Base-by-base conservation (phyloP, 179 eudicot species). In the Pouteria campechiana region DNA sequence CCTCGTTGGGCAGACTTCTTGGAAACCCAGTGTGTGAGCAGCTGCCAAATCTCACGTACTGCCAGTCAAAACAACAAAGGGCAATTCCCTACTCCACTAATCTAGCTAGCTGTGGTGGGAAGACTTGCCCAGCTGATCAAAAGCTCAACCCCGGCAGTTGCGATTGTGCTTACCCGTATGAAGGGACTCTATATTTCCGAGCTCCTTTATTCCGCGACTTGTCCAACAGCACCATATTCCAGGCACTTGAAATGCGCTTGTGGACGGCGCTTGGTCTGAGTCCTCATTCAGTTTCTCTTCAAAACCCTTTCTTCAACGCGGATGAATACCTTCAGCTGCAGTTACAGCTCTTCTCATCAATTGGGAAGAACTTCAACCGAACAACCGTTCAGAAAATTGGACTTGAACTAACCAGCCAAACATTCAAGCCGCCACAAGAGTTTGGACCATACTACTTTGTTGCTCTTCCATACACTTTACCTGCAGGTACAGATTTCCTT, bases 1-100 rank as follows among this genome's bases (percentile, higher is more conserved):
- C n/a, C n/a, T n/a, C n/a, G n/a, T 8, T 7, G 14, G 62, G 65
- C 70, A 68, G 74, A 28, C 66, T 63, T 40, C 69, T 40, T 25
- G 66, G 48, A 7, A 68, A 63, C 28, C 66, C 63, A 21, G 46
- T 63, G 44, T 68, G 74, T 35, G 32, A 10, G 17, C n/a, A 30
- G 32, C 7, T 7, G 32, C n/a, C 32, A n/a, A n/a, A n/a, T n/a
- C n/a, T n/a, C n/a, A 7, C n/a, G n/a, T n/a, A n/a, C n/a, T n/a
- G n/a, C n/a, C n/a, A n/a, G n/a, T n/a, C n/a, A n/a, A n/a, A n/a
- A n/a, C n/a, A n/a, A n/a, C n/a, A n/a, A n/a, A n/a, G n/a, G n/a
- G n/a, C n/a, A n/a, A n/a, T n/a, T n/a, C n/a, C n/a, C n/a, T n/a
- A n/a, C n/a, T n/a, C n/a, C n/a, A n/a, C n/a, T n/a, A n/a, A n/a